These are phyloP conservation scores for Sugiyamaella marilandica DNA, from an alignment of 805 yeast species.

Conservation along the genomic window DNA sequence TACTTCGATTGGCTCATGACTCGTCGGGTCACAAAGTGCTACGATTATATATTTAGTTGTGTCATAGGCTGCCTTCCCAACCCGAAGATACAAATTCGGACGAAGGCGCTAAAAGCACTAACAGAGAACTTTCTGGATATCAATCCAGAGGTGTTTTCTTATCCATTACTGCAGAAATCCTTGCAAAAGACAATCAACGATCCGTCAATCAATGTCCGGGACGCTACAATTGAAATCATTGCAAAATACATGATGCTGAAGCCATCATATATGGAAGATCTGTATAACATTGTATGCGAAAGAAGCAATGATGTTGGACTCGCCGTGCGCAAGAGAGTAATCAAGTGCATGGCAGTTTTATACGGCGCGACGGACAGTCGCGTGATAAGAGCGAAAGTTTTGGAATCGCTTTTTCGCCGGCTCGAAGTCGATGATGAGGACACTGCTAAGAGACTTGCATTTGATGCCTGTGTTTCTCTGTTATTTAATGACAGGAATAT, in stretches of 20 bases:
- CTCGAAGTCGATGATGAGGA: conserved; percentile 67
- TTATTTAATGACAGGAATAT: conserved; percentile 39
- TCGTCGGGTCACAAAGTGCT: conserved; percentile 27
- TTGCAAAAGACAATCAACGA: conserved; percentile 52
- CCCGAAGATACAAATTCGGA: conserved; percentile 47
- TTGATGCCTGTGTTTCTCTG: not conserved
- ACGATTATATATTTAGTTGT: conserved; percentile 50
- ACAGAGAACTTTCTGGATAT: conserved; percentile 50
- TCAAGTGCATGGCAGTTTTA: conserved; percentile 36
- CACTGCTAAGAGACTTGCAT: conserved; percentile 11
- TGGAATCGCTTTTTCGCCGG: conserved; percentile 49
- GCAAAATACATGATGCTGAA: conserved; percentile 42
- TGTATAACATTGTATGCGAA: conserved; percentile 46
- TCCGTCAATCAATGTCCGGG: conserved; percentile 66
- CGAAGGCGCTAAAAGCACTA: conserved; percentile 57
- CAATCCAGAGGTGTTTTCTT: conserved; percentile 48
- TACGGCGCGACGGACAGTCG: conserved; percentile 11
- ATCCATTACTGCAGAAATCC: conserved; percentile 48
- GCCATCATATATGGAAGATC: conserved; percentile 44
- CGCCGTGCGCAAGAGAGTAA: conserved; percentile 58
- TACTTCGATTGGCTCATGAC: conserved; percentile 13
- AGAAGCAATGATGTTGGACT: conserved; percentile 55
- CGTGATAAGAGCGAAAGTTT: conserved; percentile 37
- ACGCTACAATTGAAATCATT: conserved; percentile 68
- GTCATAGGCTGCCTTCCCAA: conserved; percentile 47